Evolutionary conservation across 495 filamentous ascomycete genomes (phyloP).

Genomic region (Chaetomium cochliodes): DNA sequence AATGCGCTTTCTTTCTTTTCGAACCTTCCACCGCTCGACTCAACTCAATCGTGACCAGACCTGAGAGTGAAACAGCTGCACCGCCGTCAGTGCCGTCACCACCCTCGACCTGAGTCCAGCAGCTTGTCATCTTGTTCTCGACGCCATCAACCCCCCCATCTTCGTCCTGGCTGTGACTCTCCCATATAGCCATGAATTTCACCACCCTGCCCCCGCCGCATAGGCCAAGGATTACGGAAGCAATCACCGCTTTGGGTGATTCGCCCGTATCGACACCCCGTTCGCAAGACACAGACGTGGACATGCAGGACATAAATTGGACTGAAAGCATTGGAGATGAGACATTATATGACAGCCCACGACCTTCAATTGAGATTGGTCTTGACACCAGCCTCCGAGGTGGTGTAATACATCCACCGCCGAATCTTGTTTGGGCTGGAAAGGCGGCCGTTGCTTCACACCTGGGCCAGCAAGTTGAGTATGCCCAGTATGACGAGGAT

Average conservation of each 20-base stretch:
- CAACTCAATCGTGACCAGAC: neutral
- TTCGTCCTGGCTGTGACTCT: neutral
- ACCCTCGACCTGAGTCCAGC: neutral
- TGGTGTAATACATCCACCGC: neutral
- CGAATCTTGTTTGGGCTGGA: neutral
- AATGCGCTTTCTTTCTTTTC: neutral
- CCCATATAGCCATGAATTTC: neutral
- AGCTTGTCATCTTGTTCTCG: neutral
- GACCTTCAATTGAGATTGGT: neutral
- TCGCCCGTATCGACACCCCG: neutral
- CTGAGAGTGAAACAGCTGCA: neutral
- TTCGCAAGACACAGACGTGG: neutral
- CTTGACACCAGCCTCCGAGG: conserved; percentile 4
- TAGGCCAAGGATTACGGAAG: conserved; percentile 1
- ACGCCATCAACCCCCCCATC: neutral
- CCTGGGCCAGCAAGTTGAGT: neutral
- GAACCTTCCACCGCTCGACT: neutral
- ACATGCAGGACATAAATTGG: neutral
- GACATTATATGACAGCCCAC: neutral
- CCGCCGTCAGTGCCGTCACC: neutral
- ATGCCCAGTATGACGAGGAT: neutral
- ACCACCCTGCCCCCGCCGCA: neutral
- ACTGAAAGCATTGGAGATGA: neutral
- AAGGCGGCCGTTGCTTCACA: neutral
- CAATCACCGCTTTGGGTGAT: neutral